Percentiles rank a stretch among this genome's conserved stretches.
phyloP scores from a whole-genome alignment of 2,329 filamentous ascomycete species.

The Remersonia thermophila region DNA sequence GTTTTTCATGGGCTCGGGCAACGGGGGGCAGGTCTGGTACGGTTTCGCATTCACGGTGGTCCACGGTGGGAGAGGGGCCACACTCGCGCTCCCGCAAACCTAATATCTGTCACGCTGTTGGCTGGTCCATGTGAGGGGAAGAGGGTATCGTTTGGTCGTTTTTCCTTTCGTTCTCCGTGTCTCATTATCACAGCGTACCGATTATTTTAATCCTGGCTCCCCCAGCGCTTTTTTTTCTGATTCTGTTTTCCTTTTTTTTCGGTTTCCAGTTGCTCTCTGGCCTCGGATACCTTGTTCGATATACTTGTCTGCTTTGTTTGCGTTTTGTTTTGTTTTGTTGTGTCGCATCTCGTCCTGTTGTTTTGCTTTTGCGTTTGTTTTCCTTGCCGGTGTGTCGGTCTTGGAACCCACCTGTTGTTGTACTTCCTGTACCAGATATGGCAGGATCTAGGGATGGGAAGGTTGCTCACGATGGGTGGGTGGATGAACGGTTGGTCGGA shows the following conservation, averaged over 20 bases:
- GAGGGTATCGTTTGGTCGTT: background rate
- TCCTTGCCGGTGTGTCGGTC: background rate
- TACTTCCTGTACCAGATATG: slow-evolving; percentile 19
- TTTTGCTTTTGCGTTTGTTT: background rate
- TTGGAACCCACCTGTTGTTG: background rate
- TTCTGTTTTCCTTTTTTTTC: slow-evolving; percentile 16
- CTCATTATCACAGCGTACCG: slow-evolving; percentile 13
- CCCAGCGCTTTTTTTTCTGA: slow-evolving; percentile 5
- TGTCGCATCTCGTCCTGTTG: slow-evolving; percentile 12
- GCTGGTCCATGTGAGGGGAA: slow-evolving; percentile 37
- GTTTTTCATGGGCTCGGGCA: slow-evolving; percentile 29
- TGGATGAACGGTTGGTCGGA: slow-evolving; percentile 1
- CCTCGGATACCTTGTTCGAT: slow-evolving; percentile 22
- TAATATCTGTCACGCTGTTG: slow-evolving; percentile 36
- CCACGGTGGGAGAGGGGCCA: slow-evolving; percentile 20
- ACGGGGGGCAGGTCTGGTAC: slow-evolving; percentile 29
- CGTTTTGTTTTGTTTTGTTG: slow-evolving; percentile 10
- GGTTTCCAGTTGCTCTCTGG: slow-evolving; percentile 8
- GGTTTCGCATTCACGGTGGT: slow-evolving; percentile 26
- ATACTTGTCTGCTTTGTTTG: slow-evolving; percentile 18
- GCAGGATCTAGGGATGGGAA: slow-evolving; percentile 10
- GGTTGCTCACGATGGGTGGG: slow-evolving; percentile 5
- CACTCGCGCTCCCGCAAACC: slow-evolving; percentile 26
- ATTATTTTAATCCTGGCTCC: slow-evolving; percentile 17
- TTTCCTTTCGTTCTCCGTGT: slow-evolving; percentile 9